Base-by-base conservation (phyloP, 192 early-diverging fungal genomes). In the Podila epicladia region DNA sequence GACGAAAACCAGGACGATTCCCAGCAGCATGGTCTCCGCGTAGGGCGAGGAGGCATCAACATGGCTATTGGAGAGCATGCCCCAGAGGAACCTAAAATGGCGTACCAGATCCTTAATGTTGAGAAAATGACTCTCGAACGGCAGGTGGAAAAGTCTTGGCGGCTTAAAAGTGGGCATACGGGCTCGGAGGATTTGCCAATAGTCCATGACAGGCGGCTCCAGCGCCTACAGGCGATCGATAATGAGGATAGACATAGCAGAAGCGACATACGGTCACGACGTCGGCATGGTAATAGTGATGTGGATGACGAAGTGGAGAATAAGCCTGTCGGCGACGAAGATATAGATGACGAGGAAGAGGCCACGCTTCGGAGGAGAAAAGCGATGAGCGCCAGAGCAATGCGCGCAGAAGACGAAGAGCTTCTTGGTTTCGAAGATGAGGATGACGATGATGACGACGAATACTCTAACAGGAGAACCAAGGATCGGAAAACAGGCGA, bases 341-440 rank as follows among this genome's bases (percentile, higher is more conserved):
- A 89, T 28, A 80, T 73, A 20, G 87, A 86, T 5, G 86, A 87
- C n/a, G 91, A 90, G 62, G 91, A 90, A 33, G 67, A 83, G 33
- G 72, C 61, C n/a, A 79, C 72, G 7, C 17, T 77, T 31, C 60
- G 69, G 57, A 82, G 73, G 45, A 62, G 73, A 32, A 75, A 80
- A 57, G 71, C 75, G 28, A 62, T 65, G 2, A 62, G 66, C 45
- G 82, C 74, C 12, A 69, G 66, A 49, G 82, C 72, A 1, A 32
- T 69, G 49, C 51, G 62, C 13, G 77, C 69, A 35, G 71, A 87
- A 9, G 87, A 78, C 15, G 88, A 87, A 28, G 88, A 83, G 37
- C 71, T 82, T 9, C 70, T 62, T 74, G 72, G 65, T 19, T 63
- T 78, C 45, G 88, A 73, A 33, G 86, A 64, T n/a, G 85, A 82